Conservation (phyloP, 2,329 filamentous ascomycete genomes). For the Coniella vitis region DNA sequence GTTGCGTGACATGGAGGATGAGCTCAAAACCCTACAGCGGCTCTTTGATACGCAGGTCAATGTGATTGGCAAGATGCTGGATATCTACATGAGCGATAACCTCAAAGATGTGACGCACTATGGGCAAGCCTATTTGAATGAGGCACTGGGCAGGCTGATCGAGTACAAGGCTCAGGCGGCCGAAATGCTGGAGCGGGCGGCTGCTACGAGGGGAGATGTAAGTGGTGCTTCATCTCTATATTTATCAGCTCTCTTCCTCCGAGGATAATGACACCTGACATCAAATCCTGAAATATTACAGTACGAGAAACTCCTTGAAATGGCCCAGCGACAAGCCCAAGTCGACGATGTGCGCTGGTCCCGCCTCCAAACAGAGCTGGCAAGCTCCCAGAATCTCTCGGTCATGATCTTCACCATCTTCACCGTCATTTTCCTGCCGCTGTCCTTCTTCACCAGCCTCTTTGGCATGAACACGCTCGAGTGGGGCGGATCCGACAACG, state of each 20-base stretch:
- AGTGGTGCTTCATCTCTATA: conserved; percentile 17
- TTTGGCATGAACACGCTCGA: conserved; percentile 60
- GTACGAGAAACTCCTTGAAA: conserved; percentile 60
- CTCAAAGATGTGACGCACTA: conserved; percentile 35
- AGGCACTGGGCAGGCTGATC: conserved; percentile 44
- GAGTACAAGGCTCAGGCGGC: conserved; percentile 48
- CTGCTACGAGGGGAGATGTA: conserved; percentile 50
- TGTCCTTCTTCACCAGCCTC: conserved; percentile 58
- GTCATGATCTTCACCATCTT: conserved; percentile 62
- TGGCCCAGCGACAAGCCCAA: conserved; percentile 60
- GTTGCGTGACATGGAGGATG: conserved; percentile 58
- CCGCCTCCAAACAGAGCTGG: conserved; percentile 55
- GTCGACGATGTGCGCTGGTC: conserved; percentile 60
- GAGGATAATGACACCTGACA: conserved; percentile 20
- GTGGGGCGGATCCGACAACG: conserved; percentile 41
- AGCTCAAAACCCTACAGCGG: conserved; percentile 49
- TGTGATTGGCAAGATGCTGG: conserved; percentile 41
- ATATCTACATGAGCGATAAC: conserved; percentile 34
- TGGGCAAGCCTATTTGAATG: conserved; percentile 44
- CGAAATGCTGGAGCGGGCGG: conserved; percentile 54
- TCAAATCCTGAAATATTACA: conserved; percentile 20
- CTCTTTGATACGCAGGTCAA: conserved; percentile 52
- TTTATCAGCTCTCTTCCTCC: conserved; percentile 22
- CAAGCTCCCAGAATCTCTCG: conserved; percentile 53
- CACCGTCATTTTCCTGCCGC: conserved; percentile 55